Conservation (phyloP, 331 rosid genomes). For the Quercus phellos region DNA sequence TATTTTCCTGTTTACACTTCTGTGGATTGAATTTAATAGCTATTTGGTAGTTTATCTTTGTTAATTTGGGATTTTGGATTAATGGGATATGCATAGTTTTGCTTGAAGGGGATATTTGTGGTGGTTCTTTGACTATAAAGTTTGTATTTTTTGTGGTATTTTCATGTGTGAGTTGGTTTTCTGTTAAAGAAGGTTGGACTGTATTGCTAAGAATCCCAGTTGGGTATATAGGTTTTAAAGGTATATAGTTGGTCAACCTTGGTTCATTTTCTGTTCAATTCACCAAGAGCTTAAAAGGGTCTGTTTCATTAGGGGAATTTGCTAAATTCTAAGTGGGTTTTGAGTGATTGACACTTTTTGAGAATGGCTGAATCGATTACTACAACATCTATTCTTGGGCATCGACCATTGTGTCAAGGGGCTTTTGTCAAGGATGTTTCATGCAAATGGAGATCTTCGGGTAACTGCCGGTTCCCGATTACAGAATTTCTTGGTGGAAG, state of each 20-base stretch:
- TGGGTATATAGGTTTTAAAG: constrained; percentile 7
- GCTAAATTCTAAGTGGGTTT: constrained; percentile 26
- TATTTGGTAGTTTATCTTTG: constrained; percentile 4
- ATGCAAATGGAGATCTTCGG: constrained; percentile 42
- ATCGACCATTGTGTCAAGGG: constrained; percentile 53
- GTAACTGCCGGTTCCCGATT: constrained; percentile 28
- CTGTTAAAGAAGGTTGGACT: neutral
- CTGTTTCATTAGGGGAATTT: constrained; percentile 2
- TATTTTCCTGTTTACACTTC: neutral
- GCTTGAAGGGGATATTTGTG: constrained; percentile 26
- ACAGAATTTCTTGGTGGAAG: constrained; percentile 47
- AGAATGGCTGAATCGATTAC: constrained; percentile 85
- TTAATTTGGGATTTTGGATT: constrained; percentile 23
- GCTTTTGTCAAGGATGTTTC: constrained; percentile 39
- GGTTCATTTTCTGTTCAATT: constrained; percentile 4
- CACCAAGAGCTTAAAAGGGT: constrained; percentile 21
- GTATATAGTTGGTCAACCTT: neutral
- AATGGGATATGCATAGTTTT: constrained; percentile 30
- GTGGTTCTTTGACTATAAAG: constrained; percentile 20
- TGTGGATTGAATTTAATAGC: constrained; percentile 11
- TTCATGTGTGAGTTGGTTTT: neutral
- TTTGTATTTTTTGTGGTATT: constrained; percentile 6
- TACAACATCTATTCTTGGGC: constrained; percentile 66
- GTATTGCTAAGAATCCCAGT: neutral
- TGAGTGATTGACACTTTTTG: neutral